These are phyloP conservation scores for Candida ulmi DNA, from an alignment of 805 yeast species.

Conservation along the genomic window DNA sequence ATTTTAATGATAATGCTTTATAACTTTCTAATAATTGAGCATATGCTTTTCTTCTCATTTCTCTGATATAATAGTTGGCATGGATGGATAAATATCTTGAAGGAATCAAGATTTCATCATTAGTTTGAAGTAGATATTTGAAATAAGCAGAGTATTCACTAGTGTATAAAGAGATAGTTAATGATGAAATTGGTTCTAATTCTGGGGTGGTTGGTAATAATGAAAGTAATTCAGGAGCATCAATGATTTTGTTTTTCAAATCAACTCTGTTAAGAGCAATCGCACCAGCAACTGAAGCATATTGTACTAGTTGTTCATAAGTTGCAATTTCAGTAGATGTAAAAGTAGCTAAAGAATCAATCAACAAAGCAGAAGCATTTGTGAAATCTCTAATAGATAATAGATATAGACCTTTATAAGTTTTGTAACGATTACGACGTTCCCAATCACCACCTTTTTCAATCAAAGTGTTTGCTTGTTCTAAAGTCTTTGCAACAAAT, in stretches of 20 bases:
- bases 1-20: slow-evolving; percentile 79
- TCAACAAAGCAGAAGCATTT: slow-evolving; percentile 79
- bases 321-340: slow-evolving; percentile 87
- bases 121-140: slow-evolving; percentile 68
- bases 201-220: slow-evolving; percentile 65
- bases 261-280: slow-evolving; percentile 78
- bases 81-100: slow-evolving; percentile 70
- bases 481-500: slow-evolving; percentile 66
- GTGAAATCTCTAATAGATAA: slow-evolving; percentile 81
- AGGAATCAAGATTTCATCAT: slow-evolving; percentile 62
- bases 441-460: slow-evolving; percentile 99
- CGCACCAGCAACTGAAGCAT: slow-evolving; percentile 85
- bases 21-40: slow-evolving; percentile 92
- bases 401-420: slow-evolving; percentile 79
- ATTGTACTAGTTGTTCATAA: slow-evolving; percentile 85
- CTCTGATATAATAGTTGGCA: slow-evolving; percentile 80
- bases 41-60: slow-evolving; percentile 91
- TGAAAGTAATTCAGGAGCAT: slow-evolving; percentile 88
- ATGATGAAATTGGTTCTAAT: slow-evolving; percentile 73
- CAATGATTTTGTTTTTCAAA: slow-evolving; percentile 77
- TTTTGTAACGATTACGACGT: slow-evolving; percentile 89
- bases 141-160: slow-evolving; percentile 82
- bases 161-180: slow-evolving; percentile 82
- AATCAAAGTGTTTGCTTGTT: slow-evolving; percentile 65
- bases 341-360: slow-evolving; percentile 91